Conservation (phyloP, 768 basidiomycete genomes). For the Rhizopogon rudus region DNA sequence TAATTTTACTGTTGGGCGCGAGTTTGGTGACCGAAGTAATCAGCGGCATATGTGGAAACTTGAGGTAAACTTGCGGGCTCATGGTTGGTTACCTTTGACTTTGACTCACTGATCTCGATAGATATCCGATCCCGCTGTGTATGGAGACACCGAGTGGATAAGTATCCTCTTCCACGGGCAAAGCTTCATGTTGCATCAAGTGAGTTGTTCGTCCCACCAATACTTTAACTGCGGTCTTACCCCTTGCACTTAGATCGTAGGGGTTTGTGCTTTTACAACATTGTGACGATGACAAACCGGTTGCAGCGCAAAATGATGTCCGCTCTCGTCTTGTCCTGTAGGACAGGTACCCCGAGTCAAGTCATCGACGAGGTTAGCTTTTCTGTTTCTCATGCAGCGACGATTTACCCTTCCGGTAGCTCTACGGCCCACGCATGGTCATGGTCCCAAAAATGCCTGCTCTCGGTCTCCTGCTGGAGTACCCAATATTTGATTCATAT, state of each 20-base stretch:
- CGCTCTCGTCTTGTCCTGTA: constrained; percentile 69
- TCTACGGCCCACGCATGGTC: constrained; percentile 73
- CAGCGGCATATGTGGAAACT: constrained; percentile 86
- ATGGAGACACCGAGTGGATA: constrained; percentile 93
- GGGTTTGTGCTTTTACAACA: background rate
- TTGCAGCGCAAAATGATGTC: constrained; percentile 95
- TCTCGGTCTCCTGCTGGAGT: constrained; percentile 86
- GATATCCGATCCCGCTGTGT: constrained; percentile 83
- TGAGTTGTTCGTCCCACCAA: constrained; percentile 29
- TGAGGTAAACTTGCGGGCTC: constrained; percentile 42
- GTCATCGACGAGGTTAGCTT: constrained; percentile 65
- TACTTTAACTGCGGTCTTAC: constrained; percentile 18
- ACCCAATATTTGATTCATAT: constrained; percentile 78
- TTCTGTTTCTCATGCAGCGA: background rate
- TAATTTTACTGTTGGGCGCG: constrained; percentile 90
- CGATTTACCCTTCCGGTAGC: constrained; percentile 32
- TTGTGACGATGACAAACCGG: constrained; percentile 1
- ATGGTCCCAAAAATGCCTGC: constrained; percentile 96
- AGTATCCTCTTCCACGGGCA: constrained; percentile 93
- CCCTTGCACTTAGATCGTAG: constrained; percentile 23
- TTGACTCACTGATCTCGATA: constrained; percentile 19
- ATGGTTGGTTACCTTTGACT: background rate
- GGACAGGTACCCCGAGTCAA: constrained; percentile 69
- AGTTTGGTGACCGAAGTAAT: constrained; percentile 77
- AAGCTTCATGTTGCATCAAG: constrained; percentile 99